Conservation (phyloP, 1,284 basidiomycete genomes). For the Coniferiporia weirii region DNA sequence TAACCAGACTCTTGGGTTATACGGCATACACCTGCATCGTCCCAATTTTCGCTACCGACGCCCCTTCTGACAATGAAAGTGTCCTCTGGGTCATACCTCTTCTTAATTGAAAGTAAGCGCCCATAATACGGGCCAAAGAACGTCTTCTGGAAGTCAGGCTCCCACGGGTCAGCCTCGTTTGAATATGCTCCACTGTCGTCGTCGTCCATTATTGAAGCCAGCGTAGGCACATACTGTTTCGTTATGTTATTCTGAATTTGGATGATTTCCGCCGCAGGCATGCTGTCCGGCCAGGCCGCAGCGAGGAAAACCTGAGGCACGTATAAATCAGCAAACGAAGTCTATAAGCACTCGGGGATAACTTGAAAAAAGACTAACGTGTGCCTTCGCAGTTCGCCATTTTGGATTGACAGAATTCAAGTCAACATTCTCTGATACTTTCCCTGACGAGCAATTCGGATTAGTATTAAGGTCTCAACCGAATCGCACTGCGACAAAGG, state of each 20-base stretch:
- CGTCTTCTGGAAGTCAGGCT: constrained; percentile 6
- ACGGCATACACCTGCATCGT: constrained; percentile 1
- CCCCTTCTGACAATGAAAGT: constrained; percentile 4
- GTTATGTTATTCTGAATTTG: constrained; percentile 19
- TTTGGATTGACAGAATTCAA: constrained; percentile 29
- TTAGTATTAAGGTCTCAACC: too few species aligned
- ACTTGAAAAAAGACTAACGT: constrained; percentile 23
- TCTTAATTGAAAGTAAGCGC: constrained; percentile 3
- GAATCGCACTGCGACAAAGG: too few species aligned
- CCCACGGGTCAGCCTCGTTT: constrained; percentile 7
- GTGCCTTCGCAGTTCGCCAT: constrained; percentile 31
- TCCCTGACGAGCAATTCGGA: constrained; percentile 19
- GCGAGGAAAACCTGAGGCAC: constrained; percentile 7
- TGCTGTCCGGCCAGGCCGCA: constrained; percentile 8
- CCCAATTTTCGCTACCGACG: constrained; percentile 13
- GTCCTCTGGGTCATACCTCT: constrained; percentile 9
- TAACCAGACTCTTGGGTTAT: constrained; percentile 32
- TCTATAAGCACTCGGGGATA: not conserved
- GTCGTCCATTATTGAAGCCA: constrained; percentile 12
- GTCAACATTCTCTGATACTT: constrained; percentile 29
- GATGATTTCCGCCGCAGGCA: constrained; percentile 16
- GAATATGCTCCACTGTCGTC: constrained; percentile 7
- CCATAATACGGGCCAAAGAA: constrained; percentile 7
- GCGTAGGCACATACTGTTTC: constrained; percentile 10
- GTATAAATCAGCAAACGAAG: not conserved